phyloP scores from a whole-genome alignment of 129 eudicot genomes.

The Solidago caesia region DNA sequence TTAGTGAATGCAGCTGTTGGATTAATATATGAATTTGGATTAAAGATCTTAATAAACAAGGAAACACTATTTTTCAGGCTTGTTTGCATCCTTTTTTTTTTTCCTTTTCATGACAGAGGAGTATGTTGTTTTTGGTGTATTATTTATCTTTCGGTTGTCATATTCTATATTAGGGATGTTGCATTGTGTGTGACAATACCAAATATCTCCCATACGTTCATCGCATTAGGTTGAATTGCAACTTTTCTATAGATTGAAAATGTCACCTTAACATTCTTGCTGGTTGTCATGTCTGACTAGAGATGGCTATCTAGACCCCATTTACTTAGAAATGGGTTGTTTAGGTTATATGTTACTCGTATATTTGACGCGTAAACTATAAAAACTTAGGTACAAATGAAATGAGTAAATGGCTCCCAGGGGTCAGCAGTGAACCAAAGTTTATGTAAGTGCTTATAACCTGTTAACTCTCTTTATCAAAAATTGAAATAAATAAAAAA shows the following conservation, averaged over 20 bases:
- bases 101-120: background rate
- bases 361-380: too few species aligned
- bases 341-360: background rate
- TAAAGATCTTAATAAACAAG: background rate
- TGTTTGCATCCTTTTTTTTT: too few species aligned
- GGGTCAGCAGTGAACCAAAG: too few species aligned
- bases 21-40: background rate
- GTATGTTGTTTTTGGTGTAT: background rate
- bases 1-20: background rate
- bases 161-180: background rate
- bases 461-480: too few species aligned
- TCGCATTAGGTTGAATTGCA: background rate
- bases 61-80: background rate
- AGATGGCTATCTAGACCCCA: background rate
- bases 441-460: too few species aligned
- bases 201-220: constrained; percentile 9
- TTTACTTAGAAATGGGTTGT: background rate
- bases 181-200: background rate
- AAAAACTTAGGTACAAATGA: too few species aligned
- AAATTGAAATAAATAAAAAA: too few species aligned
- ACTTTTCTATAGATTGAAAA: background rate
- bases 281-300: background rate
- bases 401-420: too few species aligned
- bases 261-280: background rate
- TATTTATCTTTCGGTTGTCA: constrained; percentile 1